Base-by-base conservation (phyloP, 225 moss, liverwort and hornwort species). In the Pseudoscleropodium purum region DNA sequence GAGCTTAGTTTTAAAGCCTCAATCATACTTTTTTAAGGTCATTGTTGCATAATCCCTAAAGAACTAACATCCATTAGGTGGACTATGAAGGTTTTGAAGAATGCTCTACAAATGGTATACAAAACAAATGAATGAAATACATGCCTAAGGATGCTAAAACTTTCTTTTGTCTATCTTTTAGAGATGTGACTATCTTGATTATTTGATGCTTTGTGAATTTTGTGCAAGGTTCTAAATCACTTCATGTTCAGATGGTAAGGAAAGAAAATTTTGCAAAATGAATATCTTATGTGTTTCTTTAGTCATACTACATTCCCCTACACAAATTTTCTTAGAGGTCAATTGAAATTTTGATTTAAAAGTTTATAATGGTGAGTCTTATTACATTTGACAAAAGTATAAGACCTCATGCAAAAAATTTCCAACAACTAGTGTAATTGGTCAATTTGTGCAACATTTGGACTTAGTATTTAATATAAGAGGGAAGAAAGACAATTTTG, bases 251-350 rank as follows among this genome's bases (percentile, higher is more conserved):
- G 7, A 24, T 13, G 6, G 39, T 1, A 24, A 70, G 1, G 39
- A 24, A 70, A 70, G 13, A 70, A 24, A 69, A 23, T n/a, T n/a
- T 21, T n/a, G 7, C 13, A 39, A 69, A 68, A 12, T 36, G 15
- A 37, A 67, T n/a, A 68, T 68, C 11, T 23, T 69, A 12, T 68
- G 5, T 66, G 4, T 66, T 65, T 3, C 2, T 33, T 66, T 19
- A 36, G 19, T 13, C 13, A n/a, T n/a, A n/a, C 0, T 7, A 1
- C 24, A n/a, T n/a, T n/a, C 24, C 4, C 13, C n/a, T 2, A 23
- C 12, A 69, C 2, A n/a, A 6, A 6, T 37, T 68, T 68, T 10
- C 1, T 37, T 37, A 21, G 1, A 37, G 0, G 21, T 68, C 6
- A 37, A 11, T 68, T 37, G 11, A n/a, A 37, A 68, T 68, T 68